Evolutionary conservation across 148 eudicot genomes (phyloP), one percentile per base, ranked within the genome.

Genomic region (Cornus suecica): DNA sequence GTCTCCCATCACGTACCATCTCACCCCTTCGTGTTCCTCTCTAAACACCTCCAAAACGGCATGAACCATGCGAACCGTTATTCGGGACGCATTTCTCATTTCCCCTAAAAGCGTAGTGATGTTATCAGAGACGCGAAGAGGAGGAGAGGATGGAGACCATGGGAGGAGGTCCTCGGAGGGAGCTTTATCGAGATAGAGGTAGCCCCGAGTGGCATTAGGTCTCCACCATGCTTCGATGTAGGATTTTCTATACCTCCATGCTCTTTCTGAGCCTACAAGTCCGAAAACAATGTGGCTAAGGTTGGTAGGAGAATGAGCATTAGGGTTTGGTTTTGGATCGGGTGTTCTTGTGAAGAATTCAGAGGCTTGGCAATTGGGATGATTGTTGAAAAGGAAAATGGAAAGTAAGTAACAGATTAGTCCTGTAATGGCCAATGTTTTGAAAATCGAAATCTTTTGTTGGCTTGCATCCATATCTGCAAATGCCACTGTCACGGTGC

Each of bases 1-100:
- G 68, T 79, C 81, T 14, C 79, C 85, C 82, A 83, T 83, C 1
- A 84, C 77, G 8, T 74, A 58, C 86, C 86, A 84, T 65, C 86
- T 74, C 0, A 84, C 34, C 7, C 62, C 70, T 66, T 71, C 79
- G 2, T 74, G 72, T 18, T 37, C 76, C 72, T 77, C 79, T 29
- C 75, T 74, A 52, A 80, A 80, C 6, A 31, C 26, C 73, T 80
- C 83, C 70, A 80, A 25, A 37, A 80, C 73, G 28, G 78, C 80
- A 25, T 75, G 74, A 4, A 80, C 76, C 27, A 83, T 80, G 23
- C 83, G 67, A 10, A 61, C 66, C 26, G 42, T 23, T 2, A 68
- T 2, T 2, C 74, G 81, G 4, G 24, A 11, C 8, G 60, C 73
- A 0, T 76, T 73, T 25, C 30, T 28, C 0, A 25, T 34, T 13